Evolutionary conservation across 2,329 filamentous ascomycete species (phyloP), one percentile per base, ranked within the genome.

Genomic region (Phaeophleospora eucalypticola): DNA sequence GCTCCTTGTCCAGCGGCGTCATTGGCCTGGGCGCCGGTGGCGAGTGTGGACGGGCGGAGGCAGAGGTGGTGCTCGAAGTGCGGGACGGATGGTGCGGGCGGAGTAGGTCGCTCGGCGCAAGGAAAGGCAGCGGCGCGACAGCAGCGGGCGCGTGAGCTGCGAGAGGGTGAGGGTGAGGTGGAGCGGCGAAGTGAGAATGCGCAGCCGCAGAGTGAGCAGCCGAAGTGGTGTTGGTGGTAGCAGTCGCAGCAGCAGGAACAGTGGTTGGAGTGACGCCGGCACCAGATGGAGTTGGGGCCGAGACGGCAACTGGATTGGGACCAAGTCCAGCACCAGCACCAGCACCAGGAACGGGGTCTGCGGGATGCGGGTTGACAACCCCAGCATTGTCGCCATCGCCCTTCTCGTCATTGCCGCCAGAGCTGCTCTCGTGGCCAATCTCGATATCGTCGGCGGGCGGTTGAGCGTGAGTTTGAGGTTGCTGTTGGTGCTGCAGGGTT

Each of bases 1-100:
- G 86, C 65, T 90, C 86, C 71, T 77, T 81, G 68, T 91, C 86
- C 48, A 87, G 74, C 51, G 79, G 49, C 37, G 47, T 49, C 54
- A 57, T 57, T 38, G 51, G 49, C 21, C 17, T 41, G 19, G 44
- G 24, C 7, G 24, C 6, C 24, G 24, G 12, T 29, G 24, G 24
- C 7, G 24, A 29, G 6, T 29, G 7, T 29, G 24, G 24, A 29
- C 27, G 21, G 36, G 24, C 24, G 12, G 10, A 12, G 15, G 20
- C 21, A 34, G 34, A 24, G 20, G 21, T 34, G 21, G 40, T 37
- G 27, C 32, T 40, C 27, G 43, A 18, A 14, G 43, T 45, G 33
- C 41, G 41, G 14, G 41, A 34, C 18, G 42, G 16, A 6, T 29
- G 38, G n/a, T 46, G 37, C 32, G 41, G 48, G 20, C 53, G 48